Conservation (phyloP, 2,329 filamentous ascomycete genomes). For the Alternaria tenuissima region DNA sequence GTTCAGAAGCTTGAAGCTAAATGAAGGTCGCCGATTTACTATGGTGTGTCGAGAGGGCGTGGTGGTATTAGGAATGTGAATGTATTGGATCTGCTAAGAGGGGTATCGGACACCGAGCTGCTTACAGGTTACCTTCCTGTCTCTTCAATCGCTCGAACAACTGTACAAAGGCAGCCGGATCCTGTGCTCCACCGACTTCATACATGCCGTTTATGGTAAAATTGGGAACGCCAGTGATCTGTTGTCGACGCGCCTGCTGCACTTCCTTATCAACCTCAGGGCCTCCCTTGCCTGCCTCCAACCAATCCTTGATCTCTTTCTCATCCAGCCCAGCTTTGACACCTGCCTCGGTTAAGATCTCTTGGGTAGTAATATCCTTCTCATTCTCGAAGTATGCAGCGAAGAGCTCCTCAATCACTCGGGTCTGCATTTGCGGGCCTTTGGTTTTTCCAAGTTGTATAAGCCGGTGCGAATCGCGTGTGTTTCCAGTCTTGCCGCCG, state of each 20-base stretch:
- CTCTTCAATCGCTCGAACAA: slow-evolving; percentile 69
- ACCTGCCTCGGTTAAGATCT: slow-evolving; percentile 53
- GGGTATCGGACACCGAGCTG: not conserved
- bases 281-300: slow-evolving; percentile 55
- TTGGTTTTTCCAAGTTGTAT: slow-evolving; percentile 72
- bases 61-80: not conserved
- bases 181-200: slow-evolving; percentile 75
- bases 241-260: slow-evolving; percentile 54
- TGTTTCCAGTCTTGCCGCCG: slow-evolving; percentile 75
- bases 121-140: slow-evolving; percentile 39
- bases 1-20: not conserved
- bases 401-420: slow-evolving; percentile 52
- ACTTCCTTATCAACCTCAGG: slow-evolving; percentile 58
- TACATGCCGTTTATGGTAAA: slow-evolving; percentile 75
- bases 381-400: slow-evolving; percentile 58
- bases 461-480: slow-evolving; percentile 76
- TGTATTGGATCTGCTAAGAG: not conserved
- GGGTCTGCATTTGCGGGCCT: slow-evolving; percentile 57
- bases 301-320: slow-evolving; percentile 54
- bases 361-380: slow-evolving; percentile 56
- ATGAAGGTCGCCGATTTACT: not conserved
- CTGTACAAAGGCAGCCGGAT: slow-evolving; percentile 70
- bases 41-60: not conserved
- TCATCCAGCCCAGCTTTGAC: slow-evolving; percentile 55
- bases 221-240: slow-evolving; percentile 75